Percentiles rank a stretch among this genome's conserved stretches.
Conservation (phyloP, 1,284 basidiomycete species). For the Ganoderma boninense region DNA sequence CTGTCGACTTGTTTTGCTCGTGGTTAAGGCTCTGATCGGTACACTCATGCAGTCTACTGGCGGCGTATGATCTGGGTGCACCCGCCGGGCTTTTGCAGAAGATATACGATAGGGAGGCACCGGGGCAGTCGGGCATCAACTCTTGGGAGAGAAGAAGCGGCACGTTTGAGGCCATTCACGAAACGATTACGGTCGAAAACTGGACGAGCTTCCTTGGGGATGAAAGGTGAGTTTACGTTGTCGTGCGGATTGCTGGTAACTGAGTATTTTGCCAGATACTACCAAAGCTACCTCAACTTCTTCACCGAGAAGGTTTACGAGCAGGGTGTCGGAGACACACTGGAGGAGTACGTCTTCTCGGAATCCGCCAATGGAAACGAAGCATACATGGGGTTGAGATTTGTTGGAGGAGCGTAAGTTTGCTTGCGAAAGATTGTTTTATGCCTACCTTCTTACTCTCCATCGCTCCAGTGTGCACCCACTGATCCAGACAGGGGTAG, state of each 20-base stretch:
- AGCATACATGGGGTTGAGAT: slow-evolving; percentile 60
- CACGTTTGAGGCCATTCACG: slow-evolving; percentile 44
- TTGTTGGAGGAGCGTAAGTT: slow-evolving; percentile 65
- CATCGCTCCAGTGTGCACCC: slow-evolving; percentile 57
- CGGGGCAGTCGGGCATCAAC: slow-evolving; percentile 55
- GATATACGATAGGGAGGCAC: slow-evolving; percentile 56
- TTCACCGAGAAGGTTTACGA: slow-evolving; percentile 58
- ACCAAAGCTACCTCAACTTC: slow-evolving; percentile 63
- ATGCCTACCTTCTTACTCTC: slow-evolving; percentile 15
- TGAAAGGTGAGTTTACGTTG: slow-evolving; percentile 51
- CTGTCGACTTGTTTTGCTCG: background rate
- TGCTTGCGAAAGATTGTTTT: slow-evolving; percentile 20
- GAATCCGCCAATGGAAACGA: slow-evolving; percentile 55
- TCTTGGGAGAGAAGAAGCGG: slow-evolving; percentile 46
- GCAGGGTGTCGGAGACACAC: slow-evolving; percentile 50
- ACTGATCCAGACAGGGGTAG: slow-evolving; percentile 70
- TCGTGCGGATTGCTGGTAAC: background rate
- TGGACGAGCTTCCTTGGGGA: slow-evolving; percentile 66
- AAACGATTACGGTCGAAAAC: slow-evolving; percentile 54
- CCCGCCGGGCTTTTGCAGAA: slow-evolving; percentile 57
- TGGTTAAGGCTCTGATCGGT: slow-evolving; percentile 9
- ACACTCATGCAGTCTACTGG: slow-evolving; percentile 53
- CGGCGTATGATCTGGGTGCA: slow-evolving; percentile 74
- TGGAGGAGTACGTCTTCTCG: slow-evolving; percentile 66
- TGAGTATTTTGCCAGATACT: slow-evolving; percentile 48